Conservation (phyloP, 345 rosid species). For the Pistacia vera region DNA sequence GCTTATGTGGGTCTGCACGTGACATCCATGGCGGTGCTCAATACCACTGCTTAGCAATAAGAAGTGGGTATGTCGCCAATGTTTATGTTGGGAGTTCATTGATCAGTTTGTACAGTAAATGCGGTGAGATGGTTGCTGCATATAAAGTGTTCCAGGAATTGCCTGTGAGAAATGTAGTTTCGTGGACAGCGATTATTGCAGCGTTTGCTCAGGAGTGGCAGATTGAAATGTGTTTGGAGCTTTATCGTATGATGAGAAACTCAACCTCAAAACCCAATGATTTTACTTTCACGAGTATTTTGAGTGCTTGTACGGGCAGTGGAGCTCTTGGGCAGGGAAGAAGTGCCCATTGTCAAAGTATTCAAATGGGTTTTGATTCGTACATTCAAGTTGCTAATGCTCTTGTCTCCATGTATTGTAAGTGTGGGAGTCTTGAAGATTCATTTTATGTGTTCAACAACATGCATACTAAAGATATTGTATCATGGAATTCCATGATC, state of each 20-base stretch:
- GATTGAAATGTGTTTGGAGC: conserved; percentile 56
- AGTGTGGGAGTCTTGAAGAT: conserved; percentile 66
- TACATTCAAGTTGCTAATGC: conserved; percentile 67
- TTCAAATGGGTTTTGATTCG: conserved; percentile 62
- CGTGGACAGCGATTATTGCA: conserved; percentile 83
- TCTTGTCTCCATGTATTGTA: conserved; percentile 85
- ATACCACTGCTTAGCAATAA: conserved; percentile 61
- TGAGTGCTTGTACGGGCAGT: conserved; percentile 79
- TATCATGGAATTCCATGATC: conserved; percentile 97
- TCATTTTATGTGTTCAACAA: conserved; percentile 49
- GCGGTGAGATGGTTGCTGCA: conserved; percentile 43
- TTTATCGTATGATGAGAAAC: conserved; percentile 63
- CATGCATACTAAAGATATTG: conserved; percentile 49
- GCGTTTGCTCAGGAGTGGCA: conserved; percentile 80
- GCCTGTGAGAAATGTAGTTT: conserved; percentile 77
- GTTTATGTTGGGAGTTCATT: conserved; percentile 76
- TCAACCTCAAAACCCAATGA: conserved; percentile 64
- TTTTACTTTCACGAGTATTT: conserved; percentile 69
- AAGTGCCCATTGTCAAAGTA: conserved; percentile 71
- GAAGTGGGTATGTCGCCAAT: conserved; percentile 54
- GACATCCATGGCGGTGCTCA: conserved; percentile 56
- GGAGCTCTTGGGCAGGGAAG: conserved; percentile 87
- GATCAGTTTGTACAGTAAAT: conserved; percentile 54
- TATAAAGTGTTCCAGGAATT: conserved; percentile 73
- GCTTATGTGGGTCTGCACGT: conserved; percentile 50